Evolutionary conservation across 1,139 yeast genomes (phyloP), one percentile per base, ranked within the genome.

Genomic region (Yamadazyma triangularis): DNA sequence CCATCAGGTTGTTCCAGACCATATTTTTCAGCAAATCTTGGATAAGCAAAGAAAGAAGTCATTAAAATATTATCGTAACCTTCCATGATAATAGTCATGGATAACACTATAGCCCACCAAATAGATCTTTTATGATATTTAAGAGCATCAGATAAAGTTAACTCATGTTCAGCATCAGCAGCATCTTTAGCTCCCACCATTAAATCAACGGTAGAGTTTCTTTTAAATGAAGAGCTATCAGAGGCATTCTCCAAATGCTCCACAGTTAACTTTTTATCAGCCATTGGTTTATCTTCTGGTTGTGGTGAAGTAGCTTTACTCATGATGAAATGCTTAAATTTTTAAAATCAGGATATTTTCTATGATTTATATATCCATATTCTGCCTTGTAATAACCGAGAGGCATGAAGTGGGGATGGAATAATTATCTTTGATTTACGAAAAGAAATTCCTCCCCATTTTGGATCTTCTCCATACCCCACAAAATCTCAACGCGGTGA

Each of bases 41-140:
- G 56, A 26, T 50, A 52, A n/a, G 50, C 58, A 34, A 35, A 53
- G 29, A 53, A 50, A 11, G 51, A 44, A 9, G 40, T 21, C 22
- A 52, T 49, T 26, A 53, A 42, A 31, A 41, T 48, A 27, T 42
- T 48, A 40, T 52, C 57, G 35, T 53, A 53, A 25, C 57, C 57
- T 39, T 52, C 58, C 56, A 53, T 52, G 27, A 51, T 37, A 33
- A 53, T 51, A 20, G 57, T 50, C n/a, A 44, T 37, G 15, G 53
- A 44, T 30, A 52, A 30, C 9, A 52, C 49, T 33, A 48, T 36
- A 11, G 54, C 44, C 56, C 56, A 53, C 11, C 42, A 39, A n/a
- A 48, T 35, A 9, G 54, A 54, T 29, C 39, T 42, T 26, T 44
- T 45, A 27, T 52, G 49, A 10, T 38, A 38, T 24, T 34, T 39